Conservation (phyloP, 2,329 filamentous ascomycete species). For the Ploettnerulaceae sp. region DNA sequence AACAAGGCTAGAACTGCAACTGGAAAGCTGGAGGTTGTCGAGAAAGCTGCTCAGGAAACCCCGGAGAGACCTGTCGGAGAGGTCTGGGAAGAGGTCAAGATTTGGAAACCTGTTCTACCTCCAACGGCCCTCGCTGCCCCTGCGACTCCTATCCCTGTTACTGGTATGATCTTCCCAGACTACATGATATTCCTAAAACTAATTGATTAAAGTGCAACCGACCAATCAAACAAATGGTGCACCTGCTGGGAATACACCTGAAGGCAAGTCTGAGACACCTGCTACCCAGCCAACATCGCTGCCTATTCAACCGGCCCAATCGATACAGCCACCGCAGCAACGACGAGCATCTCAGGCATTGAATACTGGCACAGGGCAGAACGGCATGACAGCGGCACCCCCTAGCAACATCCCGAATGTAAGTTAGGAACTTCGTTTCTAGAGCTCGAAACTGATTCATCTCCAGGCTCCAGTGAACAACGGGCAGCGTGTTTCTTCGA, state of each 20-base stretch:
- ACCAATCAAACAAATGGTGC: conserved; percentile 22
- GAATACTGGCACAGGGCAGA: conserved; percentile 15
- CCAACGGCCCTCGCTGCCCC: conserved; percentile 15
- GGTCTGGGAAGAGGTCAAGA: conserved; percentile 79
- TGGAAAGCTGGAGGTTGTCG: conserved; percentile 73
- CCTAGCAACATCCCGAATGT: conserved; percentile 29
- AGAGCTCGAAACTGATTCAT: conserved; percentile 11
- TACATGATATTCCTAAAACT: background rate
- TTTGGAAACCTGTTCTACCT: conserved; percentile 46
- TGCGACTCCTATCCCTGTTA: conserved; percentile 6
- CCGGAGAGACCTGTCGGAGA: conserved; percentile 78
- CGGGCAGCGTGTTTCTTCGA: conserved; percentile 24
- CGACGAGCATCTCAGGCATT: conserved; percentile 11
- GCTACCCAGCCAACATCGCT: conserved; percentile 12
- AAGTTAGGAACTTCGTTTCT: conserved; percentile 14
- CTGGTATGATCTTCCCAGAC: conserved; percentile 9
- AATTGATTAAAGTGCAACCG: conserved; percentile 13
- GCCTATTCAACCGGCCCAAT: background rate
- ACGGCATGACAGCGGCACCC: conserved; percentile 20
- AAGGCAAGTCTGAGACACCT: conserved; percentile 12
- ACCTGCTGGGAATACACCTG: conserved; percentile 22
- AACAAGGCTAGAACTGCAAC: conserved; percentile 58
- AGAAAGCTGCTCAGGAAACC: conserved; percentile 78
- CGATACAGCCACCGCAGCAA: background rate
- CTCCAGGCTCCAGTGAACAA: conserved; percentile 23